phyloP scores from a whole-genome alignment of 805 yeast genomes.

The Metschnikowia arizonensis region DNA sequence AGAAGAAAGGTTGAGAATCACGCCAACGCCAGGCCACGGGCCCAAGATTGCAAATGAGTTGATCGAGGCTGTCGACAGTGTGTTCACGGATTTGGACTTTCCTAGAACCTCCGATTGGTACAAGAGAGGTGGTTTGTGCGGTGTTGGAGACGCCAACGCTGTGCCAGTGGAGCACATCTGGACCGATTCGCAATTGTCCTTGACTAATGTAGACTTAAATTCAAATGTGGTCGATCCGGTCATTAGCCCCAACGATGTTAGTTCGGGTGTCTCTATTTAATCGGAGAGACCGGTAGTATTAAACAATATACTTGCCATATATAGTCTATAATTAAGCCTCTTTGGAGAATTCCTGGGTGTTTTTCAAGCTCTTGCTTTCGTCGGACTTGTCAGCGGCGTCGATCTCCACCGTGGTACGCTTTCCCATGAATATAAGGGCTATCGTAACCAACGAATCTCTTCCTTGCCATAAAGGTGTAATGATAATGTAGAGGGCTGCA shows the following conservation, averaged over 20 bases:
- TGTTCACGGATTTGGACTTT: constrained; percentile 70
- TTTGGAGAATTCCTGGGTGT: background rate
- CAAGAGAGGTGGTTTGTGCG: constrained; percentile 80
- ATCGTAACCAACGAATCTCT: constrained; percentile 14
- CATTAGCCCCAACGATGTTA: constrained; percentile 60
- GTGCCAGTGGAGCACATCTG: constrained; percentile 63
- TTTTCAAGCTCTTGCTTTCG: background rate
- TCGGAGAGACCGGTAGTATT: too few relatives aligned
- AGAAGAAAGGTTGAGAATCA: constrained; percentile 90
- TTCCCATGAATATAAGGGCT: constrained; percentile 1
- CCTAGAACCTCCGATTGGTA: constrained; percentile 78
- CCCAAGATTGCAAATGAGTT: constrained; percentile 71
- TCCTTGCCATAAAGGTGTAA: constrained; percentile 36
- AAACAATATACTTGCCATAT: background rate
- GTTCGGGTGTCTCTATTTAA: constrained; percentile 52
- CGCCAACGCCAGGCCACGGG: constrained; percentile 98
- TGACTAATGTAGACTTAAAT: constrained; percentile 61
- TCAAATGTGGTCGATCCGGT: constrained; percentile 62
- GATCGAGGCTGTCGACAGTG: constrained; percentile 72
- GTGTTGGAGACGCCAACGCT: constrained; percentile 64
- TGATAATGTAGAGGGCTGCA: constrained; percentile 33
- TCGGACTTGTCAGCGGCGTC: constrained; percentile 1
- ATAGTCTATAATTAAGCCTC: background rate
- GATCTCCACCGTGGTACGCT: background rate
- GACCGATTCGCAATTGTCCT: constrained; percentile 75